A percentile compares a stretch with the other conserved stretches of the same genome.
Conservation (phyloP, 1,284 basidiomycete genomes). For the Flammula alnicola region DNA sequence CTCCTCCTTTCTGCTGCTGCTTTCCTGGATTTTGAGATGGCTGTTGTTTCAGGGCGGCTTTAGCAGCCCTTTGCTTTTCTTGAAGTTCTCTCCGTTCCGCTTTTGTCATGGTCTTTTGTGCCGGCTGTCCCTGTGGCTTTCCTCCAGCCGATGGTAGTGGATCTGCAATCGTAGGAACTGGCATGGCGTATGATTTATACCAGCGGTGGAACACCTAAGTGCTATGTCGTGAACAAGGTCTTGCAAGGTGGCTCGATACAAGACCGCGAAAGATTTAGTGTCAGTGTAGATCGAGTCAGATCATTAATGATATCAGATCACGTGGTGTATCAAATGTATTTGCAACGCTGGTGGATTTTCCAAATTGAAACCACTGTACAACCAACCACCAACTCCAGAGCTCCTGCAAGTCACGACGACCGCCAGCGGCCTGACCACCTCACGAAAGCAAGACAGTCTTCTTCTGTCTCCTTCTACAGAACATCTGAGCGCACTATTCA, state of each 20-base stretch:
- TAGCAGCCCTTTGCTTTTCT: conserved; percentile 80
- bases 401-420: too few relatives aligned
- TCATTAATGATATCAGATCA: conserved; percentile 13
- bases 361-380: too few relatives aligned
- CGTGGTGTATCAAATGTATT: background rate
- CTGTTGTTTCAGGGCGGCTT: conserved; percentile 49
- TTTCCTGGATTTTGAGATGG: conserved; percentile 28
- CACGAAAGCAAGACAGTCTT: too few relatives aligned
- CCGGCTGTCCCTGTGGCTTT: conserved; percentile 40
- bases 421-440: too few relatives aligned
- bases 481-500: too few relatives aligned
- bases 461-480: too few relatives aligned
- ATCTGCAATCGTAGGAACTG: conserved; percentile 37
- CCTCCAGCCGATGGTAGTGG: conserved; percentile 28
- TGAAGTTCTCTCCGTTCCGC: conserved; percentile 81
- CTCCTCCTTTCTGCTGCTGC: conserved; percentile 11
- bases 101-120: conserved; percentile 76
- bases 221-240: too few relatives aligned
- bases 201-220: too few relatives aligned
- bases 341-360: conserved; percentile 9
- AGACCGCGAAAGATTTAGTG: background rate
- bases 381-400: too few relatives aligned
- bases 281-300: conserved; percentile 6
- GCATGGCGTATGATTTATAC: too few relatives aligned
- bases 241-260: background rate